Evolutionary conservation across 1,284 basidiomycete species (phyloP).

Genomic region (Schizophyllum amplum): DNA sequence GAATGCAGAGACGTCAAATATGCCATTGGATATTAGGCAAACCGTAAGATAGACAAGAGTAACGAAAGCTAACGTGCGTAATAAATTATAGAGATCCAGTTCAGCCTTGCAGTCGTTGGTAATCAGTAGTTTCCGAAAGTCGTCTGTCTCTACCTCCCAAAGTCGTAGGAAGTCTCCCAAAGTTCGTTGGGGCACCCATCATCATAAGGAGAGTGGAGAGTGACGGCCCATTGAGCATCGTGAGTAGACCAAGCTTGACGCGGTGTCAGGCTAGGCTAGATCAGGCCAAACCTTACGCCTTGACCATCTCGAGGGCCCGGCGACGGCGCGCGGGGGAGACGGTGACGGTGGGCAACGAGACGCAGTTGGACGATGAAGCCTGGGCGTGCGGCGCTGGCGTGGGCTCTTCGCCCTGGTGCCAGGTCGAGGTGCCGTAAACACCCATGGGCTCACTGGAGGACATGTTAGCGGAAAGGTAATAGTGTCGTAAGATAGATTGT

Average conservation of each 20-base stretch:
- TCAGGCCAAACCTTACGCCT: not conserved
- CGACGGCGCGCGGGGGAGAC: slow-evolving; percentile 23
- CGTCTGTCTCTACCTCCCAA: not conserved
- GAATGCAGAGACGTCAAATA: too few relatives aligned
- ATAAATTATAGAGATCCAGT: too few relatives aligned
- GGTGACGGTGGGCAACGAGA: slow-evolving; percentile 33
- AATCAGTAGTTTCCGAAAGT: not conserved
- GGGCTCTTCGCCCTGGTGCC: slow-evolving; percentile 43
- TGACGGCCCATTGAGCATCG: too few relatives aligned
- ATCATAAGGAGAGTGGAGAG: too few relatives aligned
- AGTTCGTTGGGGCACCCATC: too few relatives aligned
- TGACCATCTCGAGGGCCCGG: slow-evolving; percentile 15
- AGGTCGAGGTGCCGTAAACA: slow-evolving; percentile 53
- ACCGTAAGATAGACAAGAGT: not conserved
- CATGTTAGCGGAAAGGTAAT: slow-evolving; percentile 4
- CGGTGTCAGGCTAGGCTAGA: too few relatives aligned
- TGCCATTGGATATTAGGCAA: too few relatives aligned
- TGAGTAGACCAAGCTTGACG: too few relatives aligned
- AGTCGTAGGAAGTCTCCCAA: too few relatives aligned
- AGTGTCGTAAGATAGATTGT: not conserved
- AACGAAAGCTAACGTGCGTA: not conserved
- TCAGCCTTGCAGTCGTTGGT: too few relatives aligned
- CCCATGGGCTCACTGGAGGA: slow-evolving; percentile 45
- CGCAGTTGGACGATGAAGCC: slow-evolving; percentile 39
- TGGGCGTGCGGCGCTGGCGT: slow-evolving; percentile 45